Evolutionary conservation across 306 rosid species (phyloP).

Genomic region (Malus sylvestris): DNA sequence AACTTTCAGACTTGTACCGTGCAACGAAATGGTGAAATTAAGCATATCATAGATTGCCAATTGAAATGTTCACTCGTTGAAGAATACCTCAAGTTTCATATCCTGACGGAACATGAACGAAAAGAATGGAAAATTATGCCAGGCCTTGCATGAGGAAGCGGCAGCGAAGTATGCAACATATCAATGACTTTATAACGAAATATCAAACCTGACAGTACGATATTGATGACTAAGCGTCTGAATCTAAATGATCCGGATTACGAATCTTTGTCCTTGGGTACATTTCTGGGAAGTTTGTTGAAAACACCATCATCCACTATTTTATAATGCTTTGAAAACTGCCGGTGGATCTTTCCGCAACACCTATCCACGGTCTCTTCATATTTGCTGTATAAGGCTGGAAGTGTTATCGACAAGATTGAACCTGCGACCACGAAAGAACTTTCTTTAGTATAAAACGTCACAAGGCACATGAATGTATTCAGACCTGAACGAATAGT

Average conservation of each 20-base stretch:
- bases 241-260: constrained; percentile 11
- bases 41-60: not conserved
- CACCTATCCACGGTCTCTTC: constrained; percentile 48
- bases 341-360: constrained; percentile 51
- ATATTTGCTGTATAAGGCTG: constrained; percentile 64
- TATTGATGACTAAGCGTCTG: not conserved
- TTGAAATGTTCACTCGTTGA: not conserved
- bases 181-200: not conserved
- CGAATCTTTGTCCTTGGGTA: constrained; percentile 58
- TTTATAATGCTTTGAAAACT: constrained; percentile 77
- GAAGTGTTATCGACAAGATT: constrained; percentile 54
- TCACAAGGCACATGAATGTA: not conserved
- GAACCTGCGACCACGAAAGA: constrained; percentile 48
- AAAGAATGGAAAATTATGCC: not conserved
- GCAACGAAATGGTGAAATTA: not conserved
- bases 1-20: not conserved
- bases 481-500: not conserved
- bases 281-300: constrained; percentile 56
- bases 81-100: not conserved
- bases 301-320: constrained; percentile 71
- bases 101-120: not conserved
- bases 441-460: not conserved
- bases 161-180: not conserved
- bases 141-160: not conserved
- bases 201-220: not conserved